A percentile compares a stretch with the other conserved stretches of the same genome.
Conservation (phyloP, 768 basidiomycete species). For the Polyporus arcularius region DNA sequence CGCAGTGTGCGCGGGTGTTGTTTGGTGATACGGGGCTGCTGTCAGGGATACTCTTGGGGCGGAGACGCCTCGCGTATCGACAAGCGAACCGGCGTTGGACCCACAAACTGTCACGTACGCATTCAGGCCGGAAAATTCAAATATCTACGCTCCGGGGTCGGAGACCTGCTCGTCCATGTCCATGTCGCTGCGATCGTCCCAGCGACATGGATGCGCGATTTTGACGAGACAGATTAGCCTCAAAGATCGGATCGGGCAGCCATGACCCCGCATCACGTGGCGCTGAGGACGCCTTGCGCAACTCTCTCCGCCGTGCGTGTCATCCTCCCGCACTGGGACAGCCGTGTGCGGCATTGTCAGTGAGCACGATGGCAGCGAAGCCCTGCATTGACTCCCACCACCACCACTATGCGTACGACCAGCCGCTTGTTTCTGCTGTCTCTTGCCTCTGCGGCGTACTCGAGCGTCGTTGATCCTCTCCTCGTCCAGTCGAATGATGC, state of each 20-base stretch:
- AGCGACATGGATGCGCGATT: background rate
- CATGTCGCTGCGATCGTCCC: background rate
- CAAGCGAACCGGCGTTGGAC: background rate
- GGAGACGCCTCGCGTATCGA: background rate
- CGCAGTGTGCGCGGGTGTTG: no score
- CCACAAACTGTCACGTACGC: background rate
- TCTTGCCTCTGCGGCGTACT: background rate
- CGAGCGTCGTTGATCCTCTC: background rate
- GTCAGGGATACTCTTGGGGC: background rate
- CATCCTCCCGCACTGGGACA: background rate
- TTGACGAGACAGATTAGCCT: background rate
- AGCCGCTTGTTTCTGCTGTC: background rate
- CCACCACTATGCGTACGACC: conserved; percentile 11
- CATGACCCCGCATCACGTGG: background rate
- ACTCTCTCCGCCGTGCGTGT: conserved; percentile 5
- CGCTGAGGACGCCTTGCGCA: conserved; percentile 7
- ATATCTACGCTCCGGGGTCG: background rate
- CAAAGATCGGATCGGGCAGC: background rate
- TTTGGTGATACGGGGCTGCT: no score
- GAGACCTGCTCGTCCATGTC: background rate
- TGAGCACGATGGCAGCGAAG: background rate
- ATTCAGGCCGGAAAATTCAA: background rate
- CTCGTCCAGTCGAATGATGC: conserved; percentile 3
- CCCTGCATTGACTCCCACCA: background rate
- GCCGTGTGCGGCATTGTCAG: background rate